Conservation (phyloP, 805 yeast genomes). For the Metschnikowia cerradonensis region DNA sequence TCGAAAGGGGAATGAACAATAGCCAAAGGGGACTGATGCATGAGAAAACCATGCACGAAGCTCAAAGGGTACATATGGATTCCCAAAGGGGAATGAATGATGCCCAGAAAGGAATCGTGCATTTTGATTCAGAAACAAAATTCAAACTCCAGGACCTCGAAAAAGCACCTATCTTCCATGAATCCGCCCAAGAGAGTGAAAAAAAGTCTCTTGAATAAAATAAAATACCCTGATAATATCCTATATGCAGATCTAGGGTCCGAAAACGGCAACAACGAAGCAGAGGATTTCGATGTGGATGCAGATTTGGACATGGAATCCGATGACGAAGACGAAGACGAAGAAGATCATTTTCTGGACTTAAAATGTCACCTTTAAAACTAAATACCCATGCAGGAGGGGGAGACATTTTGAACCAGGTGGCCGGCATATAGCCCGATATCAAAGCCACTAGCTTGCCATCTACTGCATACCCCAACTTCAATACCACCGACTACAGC, state of each 20-base stretch:
- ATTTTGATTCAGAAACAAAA: not conserved
- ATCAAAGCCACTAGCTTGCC: not conserved
- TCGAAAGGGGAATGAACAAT: not conserved
- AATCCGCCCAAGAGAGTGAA: no score
- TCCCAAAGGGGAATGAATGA: no score
- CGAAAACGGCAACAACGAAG: not conserved
- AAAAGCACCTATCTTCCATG: no score
- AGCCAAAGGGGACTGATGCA: no score
- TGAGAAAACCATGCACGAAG: no score
- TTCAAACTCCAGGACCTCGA: not conserved
- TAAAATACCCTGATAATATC: no score
- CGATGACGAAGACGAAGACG: conserved; percentile 16
- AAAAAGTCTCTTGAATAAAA: no score
- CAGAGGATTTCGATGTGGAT: conserved; percentile 2
- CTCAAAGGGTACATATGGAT: no score
- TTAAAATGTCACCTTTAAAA: conserved; percentile 8
- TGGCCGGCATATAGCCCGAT: not conserved
- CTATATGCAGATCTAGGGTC: not conserved
- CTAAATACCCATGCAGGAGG: conserved; percentile 11
- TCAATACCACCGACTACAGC: not conserved
- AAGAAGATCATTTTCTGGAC: conserved; percentile 7
- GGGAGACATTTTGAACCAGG: conserved; percentile 5
- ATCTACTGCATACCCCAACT: not conserved
- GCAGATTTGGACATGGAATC: conserved; percentile 10
- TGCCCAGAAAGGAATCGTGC: not conserved